Percentiles rank a stretch among this genome's conserved stretches.
Evolutionary conservation across 2,329 filamentous ascomycete species (phyloP).

Genomic region (Myrmaecium sp.): DNA sequence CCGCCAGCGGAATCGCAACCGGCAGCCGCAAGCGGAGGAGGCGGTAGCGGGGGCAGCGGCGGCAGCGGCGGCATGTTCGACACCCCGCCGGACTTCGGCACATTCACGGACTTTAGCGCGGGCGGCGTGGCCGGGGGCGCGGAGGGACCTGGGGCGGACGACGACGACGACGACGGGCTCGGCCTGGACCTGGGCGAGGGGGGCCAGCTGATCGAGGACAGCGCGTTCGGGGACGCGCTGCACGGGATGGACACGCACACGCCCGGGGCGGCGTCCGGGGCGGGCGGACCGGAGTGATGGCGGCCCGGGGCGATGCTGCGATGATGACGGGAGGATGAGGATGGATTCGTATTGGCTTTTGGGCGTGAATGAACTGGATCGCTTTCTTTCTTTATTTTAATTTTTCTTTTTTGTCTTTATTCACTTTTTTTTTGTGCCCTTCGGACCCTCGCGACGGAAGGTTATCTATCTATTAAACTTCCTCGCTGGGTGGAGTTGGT

Average conservation of each 20-base stretch:
- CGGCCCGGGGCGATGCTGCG: no score
- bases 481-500: no score
- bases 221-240: conserved; percentile 24
- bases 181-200: conserved; percentile 15
- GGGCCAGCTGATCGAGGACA: conserved; percentile 13
- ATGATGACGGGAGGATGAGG: not conserved
- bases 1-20: no score
- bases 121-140: conserved; percentile 23
- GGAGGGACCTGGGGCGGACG: conserved; percentile 19
- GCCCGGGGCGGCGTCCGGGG: not conserved
- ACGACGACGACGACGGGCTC: conserved; percentile 18
- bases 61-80: conserved; percentile 23
- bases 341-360: not conserved
- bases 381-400: not conserved
- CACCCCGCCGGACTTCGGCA: conserved; percentile 17
- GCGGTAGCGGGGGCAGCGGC: no score
- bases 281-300: not conserved
- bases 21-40: no score
- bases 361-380: conserved; percentile 1
- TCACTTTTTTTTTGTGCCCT: no score
- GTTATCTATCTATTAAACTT: no score
- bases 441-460: no score
- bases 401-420: not conserved
- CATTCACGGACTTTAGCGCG: conserved; percentile 21
- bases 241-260: conserved; percentile 18